Percentiles rank a stretch among this genome's conserved stretches.
Evolutionary conservation across 2,329 filamentous ascomycete species (phyloP).

Genomic region (Eurotiales sp.): DNA sequence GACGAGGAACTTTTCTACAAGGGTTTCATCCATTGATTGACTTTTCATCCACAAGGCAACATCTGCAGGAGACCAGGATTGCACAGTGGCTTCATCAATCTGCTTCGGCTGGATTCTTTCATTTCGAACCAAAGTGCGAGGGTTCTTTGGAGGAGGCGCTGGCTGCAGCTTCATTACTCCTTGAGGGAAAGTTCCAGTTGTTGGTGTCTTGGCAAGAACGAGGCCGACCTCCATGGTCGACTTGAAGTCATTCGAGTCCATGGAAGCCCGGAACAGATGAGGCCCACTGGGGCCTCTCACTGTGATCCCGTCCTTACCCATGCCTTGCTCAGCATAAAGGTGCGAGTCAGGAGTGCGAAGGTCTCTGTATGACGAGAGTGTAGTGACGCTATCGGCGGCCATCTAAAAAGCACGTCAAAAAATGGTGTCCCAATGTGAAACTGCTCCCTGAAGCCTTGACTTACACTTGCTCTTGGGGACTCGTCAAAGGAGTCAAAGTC

Average conservation of each 20-base stretch:
- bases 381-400: constrained; percentile 73
- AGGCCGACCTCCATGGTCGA: constrained; percentile 20
- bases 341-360: constrained; percentile 71
- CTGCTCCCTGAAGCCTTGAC: too few relatives aligned
- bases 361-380: constrained; percentile 83
- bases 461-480: constrained; percentile 20
- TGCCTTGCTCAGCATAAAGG: constrained; percentile 48
- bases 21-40: constrained; percentile 70
- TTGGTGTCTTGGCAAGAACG: constrained; percentile 17
- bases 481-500: constrained; percentile 19
- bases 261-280: constrained; percentile 72
- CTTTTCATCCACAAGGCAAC: constrained; percentile 66
- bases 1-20: constrained; percentile 79
- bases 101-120: constrained; percentile 22
- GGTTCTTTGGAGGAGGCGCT: too few relatives aligned
- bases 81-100: constrained; percentile 24
- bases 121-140: too few relatives aligned
- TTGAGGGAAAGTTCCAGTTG: constrained; percentile 12
- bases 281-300: constrained; percentile 80
- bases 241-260: constrained; percentile 17
- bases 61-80: constrained; percentile 25
- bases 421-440: too few relatives aligned
- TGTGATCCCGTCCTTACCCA: too few relatives aligned
- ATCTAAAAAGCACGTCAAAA: constrained; percentile 45
- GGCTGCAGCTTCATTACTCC: constrained; percentile 16